Percentiles rank a stretch among this genome's conserved stretches.
Evolutionary conservation across 805 yeast genomes (phyloP).

Genomic region (Teunomyces tritomae): DNA sequence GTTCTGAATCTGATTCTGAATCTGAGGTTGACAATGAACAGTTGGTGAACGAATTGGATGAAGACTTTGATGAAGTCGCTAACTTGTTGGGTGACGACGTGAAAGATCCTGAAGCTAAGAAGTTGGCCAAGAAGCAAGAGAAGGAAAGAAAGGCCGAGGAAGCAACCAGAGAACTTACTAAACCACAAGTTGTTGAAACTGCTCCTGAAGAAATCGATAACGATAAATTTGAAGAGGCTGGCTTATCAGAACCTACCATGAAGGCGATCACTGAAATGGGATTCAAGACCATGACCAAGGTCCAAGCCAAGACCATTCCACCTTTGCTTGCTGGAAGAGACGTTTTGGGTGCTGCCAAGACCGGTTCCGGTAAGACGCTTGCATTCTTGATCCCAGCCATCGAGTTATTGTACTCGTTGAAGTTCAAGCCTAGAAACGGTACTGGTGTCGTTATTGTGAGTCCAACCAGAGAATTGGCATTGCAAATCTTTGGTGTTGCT

Average conservation of each 20-base stretch:
- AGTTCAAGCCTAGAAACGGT: constrained; percentile 96
- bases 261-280: constrained; percentile 87
- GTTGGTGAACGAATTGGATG: constrained; percentile 53
- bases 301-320: constrained; percentile 94
- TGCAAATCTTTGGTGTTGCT: constrained; percentile 97
- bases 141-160: constrained; percentile 18
- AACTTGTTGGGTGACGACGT: constrained; percentile 46
- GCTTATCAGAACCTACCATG: constrained; percentile 77
- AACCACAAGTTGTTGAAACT: constrained; percentile 25
- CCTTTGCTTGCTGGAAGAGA: constrained; percentile 95
- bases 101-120: constrained; percentile 39
- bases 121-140: constrained; percentile 18
- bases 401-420: constrained; percentile 83
- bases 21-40: constrained; percentile 39
- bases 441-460: constrained; percentile 95
- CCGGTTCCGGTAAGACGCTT: constrained; percentile 97
- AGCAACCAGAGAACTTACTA: constrained; percentile 23
- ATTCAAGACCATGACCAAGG: constrained; percentile 86
- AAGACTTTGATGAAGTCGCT: constrained; percentile 57
- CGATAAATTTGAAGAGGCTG: constrained; percentile 39
- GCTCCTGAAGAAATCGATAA: constrained; percentile 30
- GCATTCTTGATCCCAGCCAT: constrained; percentile 96
- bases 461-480: constrained; percentile 96
- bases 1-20: constrained; percentile 16
- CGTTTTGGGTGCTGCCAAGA: constrained; percentile 98